These are phyloP conservation scores for Yamadazyma nakazawae DNA, from an alignment of 805 yeast genomes.

Conservation along the genomic window DNA sequence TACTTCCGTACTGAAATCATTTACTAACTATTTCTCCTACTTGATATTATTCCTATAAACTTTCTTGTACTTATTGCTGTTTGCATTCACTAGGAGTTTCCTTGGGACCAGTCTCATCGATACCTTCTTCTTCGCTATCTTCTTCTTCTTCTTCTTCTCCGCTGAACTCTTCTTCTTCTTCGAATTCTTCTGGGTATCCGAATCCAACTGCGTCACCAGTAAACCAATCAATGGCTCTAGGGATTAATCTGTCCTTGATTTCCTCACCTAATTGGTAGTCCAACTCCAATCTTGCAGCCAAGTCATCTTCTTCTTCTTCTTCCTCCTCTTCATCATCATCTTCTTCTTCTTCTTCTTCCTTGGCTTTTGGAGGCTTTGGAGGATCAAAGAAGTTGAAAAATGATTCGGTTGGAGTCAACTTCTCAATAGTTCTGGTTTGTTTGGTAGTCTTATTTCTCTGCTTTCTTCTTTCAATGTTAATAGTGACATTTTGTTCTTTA, in stretches of 20 bases:
- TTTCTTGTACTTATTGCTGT: slow-evolving; percentile 47
- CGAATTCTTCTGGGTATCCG: slow-evolving; percentile 52
- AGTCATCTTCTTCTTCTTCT: slow-evolving; percentile 62
- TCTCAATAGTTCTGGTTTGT: slow-evolving; percentile 94
- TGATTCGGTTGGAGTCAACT: slow-evolving; percentile 89
- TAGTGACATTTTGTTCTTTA: slow-evolving; percentile 78
- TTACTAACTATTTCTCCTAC: background rate
- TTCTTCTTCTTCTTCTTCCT: slow-evolving; percentile 40
- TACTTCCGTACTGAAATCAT: background rate
- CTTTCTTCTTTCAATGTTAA: slow-evolving; percentile 87
- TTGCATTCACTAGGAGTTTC: slow-evolving; percentile 76
- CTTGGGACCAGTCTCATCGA: slow-evolving; percentile 51
- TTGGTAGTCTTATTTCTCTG: slow-evolving; percentile 96
- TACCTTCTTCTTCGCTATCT: slow-evolving; percentile 53
- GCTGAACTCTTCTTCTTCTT: slow-evolving; percentile 59
- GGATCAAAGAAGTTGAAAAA: slow-evolving; percentile 96
- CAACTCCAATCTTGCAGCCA: slow-evolving; percentile 80
- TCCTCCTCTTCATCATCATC: slow-evolving; percentile 52
- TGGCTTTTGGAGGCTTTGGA: slow-evolving; percentile 64
- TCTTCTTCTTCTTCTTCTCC: slow-evolving; percentile 58
- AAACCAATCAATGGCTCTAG: slow-evolving; percentile 97
- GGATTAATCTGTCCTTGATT: slow-evolving; percentile 90
- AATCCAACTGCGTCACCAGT: slow-evolving; percentile 94
- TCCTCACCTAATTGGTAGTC: slow-evolving; percentile 97
- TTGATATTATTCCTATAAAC: background rate